A percentile compares a stretch with the other conserved stretches of the same genome.
phyloP scores from a whole-genome alignment of 345 rosid genomes.

The Rhizophora mangle region DNA sequence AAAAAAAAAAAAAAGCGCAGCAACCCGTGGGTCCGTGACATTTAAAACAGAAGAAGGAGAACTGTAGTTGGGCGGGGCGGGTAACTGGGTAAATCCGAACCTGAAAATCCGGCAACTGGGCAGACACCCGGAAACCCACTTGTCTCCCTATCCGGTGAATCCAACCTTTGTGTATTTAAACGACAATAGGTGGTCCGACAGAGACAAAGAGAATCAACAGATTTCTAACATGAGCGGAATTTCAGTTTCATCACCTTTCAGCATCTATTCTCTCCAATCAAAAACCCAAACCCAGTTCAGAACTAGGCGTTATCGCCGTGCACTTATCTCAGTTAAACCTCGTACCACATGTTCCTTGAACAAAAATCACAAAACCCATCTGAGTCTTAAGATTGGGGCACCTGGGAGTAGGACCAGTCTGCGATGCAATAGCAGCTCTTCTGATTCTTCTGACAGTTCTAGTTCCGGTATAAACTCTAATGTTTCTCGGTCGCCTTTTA shows the following conservation, averaged over 20 bases:
- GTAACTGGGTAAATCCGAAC: too few species aligned
- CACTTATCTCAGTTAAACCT: slow-evolving; percentile 1
- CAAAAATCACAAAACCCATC: slow-evolving; percentile 5
- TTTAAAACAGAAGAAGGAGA: too few species aligned
- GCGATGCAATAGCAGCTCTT: slow-evolving; percentile 16
- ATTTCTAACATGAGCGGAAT: slow-evolving; percentile 18
- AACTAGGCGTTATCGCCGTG: background rate
- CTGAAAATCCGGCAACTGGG: background rate
- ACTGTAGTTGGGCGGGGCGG: too few species aligned
- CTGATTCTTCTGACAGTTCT: slow-evolving; percentile 16
- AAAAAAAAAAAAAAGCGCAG: too few species aligned
- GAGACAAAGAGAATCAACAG: background rate
- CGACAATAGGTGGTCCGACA: too few species aligned
- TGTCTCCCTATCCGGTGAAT: too few species aligned
- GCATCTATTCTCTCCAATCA: slow-evolving; percentile 11
- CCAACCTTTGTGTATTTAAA: too few species aligned
- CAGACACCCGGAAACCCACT: too few species aligned
- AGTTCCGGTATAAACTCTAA: slow-evolving; percentile 10
- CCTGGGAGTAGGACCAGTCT: background rate
- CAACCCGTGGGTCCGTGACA: too few species aligned
- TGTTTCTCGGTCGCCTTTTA: background rate
- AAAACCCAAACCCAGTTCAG: background rate
- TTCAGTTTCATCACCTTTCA: background rate
- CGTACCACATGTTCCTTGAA: background rate
- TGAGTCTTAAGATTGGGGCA: background rate